phyloP scores from a whole-genome alignment of 305 asterid genomes.

The Solanum hybrid region DNA sequence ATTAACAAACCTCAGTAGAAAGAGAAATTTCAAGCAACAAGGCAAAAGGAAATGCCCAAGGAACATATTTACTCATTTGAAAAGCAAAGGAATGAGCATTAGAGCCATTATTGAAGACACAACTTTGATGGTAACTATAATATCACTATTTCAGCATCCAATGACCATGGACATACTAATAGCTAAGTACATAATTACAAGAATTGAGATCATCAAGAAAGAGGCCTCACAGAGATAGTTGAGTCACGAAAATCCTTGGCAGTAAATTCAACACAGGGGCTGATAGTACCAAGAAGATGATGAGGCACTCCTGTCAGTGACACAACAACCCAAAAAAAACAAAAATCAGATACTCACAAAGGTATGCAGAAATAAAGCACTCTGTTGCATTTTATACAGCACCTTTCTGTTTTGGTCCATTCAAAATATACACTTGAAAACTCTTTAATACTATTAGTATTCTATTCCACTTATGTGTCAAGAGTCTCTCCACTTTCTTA shows the following conservation, averaged over 20 bases:
- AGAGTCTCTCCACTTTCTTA: not conserved
- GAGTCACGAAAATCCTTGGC: slow-evolving; percentile 74
- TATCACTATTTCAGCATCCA: not conserved
- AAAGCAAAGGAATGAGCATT: not conserved
- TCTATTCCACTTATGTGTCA: not conserved
- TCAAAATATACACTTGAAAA: not conserved
- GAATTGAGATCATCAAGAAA: not conserved
- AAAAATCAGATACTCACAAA: not conserved
- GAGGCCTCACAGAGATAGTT: slow-evolving; percentile 51
- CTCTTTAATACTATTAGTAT: not conserved
- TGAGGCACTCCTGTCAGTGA: slow-evolving; percentile 61
- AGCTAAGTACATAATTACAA: not conserved
- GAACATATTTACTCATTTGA: not conserved
- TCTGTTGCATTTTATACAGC: not conserved
- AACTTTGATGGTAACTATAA: not conserved
- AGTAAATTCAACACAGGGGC: slow-evolving; percentile 64
- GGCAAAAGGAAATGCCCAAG: not conserved
- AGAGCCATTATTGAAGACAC: not conserved
- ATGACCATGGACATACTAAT: not conserved
- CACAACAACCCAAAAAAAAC: not conserved
- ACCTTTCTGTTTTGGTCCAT: not conserved
- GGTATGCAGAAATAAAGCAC: too few species aligned
- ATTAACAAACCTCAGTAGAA: too few species aligned
- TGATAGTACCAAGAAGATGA: slow-evolving; percentile 74
- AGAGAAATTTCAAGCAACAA: not conserved